A percentile compares a stretch with the other conserved stretches of the same genome.
Conservation (phyloP, 495 filamentous ascomycete genomes). For the Trichoderma reesei region DNA sequence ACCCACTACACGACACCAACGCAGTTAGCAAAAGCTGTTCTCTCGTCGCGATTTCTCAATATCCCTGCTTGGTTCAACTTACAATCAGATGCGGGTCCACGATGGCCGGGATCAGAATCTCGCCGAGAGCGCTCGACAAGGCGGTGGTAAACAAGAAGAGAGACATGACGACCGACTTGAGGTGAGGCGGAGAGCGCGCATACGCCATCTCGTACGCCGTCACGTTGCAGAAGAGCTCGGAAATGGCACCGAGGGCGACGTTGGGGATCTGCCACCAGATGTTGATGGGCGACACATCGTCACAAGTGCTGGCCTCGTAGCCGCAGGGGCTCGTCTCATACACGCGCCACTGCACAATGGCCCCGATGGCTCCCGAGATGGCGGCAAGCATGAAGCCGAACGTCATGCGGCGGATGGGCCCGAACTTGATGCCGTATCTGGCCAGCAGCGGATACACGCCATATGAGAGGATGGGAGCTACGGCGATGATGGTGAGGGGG, state of each 20-base stretch:
- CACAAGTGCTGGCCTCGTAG: slow-evolving; percentile 33
- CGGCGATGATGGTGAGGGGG: slow-evolving; percentile 64
- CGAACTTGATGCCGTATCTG: slow-evolving; percentile 54
- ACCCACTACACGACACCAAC: slow-evolving; percentile 26
- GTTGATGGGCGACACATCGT: slow-evolving; percentile 24
- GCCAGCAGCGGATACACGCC: slow-evolving; percentile 60
- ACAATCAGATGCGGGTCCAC: slow-evolving; percentile 39
- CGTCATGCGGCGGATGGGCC: slow-evolving; percentile 64
- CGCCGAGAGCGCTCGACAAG: slow-evolving; percentile 19
- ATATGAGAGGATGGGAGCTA: slow-evolving; percentile 65
- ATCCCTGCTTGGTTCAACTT: not conserved
- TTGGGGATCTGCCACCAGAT: slow-evolving; percentile 46
- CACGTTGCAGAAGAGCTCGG: slow-evolving; percentile 61
- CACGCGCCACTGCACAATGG: slow-evolving; percentile 59
- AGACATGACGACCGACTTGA: slow-evolving; percentile 26
- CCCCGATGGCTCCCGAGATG: slow-evolving; percentile 52
- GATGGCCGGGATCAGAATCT: slow-evolving; percentile 42
- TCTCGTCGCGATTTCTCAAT: not conserved
- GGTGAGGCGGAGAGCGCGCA: slow-evolving; percentile 22
- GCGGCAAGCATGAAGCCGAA: slow-evolving; percentile 53
- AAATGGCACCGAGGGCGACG: slow-evolving; percentile 58
- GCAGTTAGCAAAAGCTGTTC: not conserved
- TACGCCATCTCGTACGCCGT: slow-evolving; percentile 47
- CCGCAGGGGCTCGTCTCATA: slow-evolving; percentile 56
- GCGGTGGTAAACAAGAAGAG: slow-evolving; percentile 18